Percentiles rank a stretch among this genome's conserved stretches.
Conservation (phyloP, 208 protist species). For the Acanthamoeba culbertsoni region DNA sequence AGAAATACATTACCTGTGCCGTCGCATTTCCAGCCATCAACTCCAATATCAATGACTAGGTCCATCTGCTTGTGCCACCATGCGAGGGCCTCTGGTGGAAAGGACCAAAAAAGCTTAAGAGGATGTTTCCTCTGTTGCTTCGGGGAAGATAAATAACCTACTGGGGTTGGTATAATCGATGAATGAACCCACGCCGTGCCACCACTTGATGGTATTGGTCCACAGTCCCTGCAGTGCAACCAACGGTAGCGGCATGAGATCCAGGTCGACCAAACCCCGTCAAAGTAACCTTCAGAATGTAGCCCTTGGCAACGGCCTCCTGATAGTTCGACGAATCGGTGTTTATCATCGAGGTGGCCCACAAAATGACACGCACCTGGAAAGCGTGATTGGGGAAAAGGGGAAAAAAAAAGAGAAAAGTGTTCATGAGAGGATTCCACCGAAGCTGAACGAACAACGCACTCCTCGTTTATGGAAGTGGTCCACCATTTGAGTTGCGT, state of each 20-base stretch:
- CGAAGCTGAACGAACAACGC: background rate
- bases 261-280: too few species aligned
- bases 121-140: background rate
- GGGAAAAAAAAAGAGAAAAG: background rate
- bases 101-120: too few species aligned
- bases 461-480: constrained; percentile 34
- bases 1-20: constrained; percentile 59
- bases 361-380: constrained; percentile 25
- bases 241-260: too few species aligned
- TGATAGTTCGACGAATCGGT: constrained; percentile 5
- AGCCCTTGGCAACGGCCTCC: constrained; percentile 29
- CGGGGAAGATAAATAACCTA: background rate
- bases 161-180: constrained; percentile 58
- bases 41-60: constrained; percentile 54
- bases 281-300: constrained; percentile 36
- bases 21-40: constrained; percentile 66
- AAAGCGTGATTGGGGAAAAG: background rate
- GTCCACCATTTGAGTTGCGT: constrained; percentile 11
- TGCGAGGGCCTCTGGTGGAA: constrained; percentile 14
- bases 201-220: constrained; percentile 52
- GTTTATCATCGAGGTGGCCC: constrained; percentile 49
- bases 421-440: background rate
- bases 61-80: constrained; percentile 65
- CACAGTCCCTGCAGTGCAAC: background rate
- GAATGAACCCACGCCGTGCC: constrained; percentile 54